Base-by-base conservation (phyloP, 768 basidiomycete genomes). In the Russula dissimulans region DNA sequence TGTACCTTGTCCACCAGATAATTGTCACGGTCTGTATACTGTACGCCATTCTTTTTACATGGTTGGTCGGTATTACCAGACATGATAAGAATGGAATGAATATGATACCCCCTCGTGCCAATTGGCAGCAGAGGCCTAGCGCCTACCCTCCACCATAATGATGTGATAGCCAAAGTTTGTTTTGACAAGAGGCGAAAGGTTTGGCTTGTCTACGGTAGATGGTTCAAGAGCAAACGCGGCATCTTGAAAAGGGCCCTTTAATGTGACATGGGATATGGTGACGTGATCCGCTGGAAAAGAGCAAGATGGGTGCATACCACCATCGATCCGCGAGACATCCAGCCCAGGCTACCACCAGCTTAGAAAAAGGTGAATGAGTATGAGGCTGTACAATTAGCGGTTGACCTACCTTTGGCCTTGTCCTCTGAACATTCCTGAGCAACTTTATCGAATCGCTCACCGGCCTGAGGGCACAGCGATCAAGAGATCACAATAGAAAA, bases 391-490 rank as follows among this genome's bases (percentile, higher is more conserved):
- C 9, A 39, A 11, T 39, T 5, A 5, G 43, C 7, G 48, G 29
- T 47, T 38, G 8, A 36, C 69, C 22, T 57, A 87, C 90, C 81
- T 79, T 91, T 93, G 6, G 91, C 91, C 69, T 93, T 93, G 73
- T 93, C 91, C 71, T 91, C 90, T 1, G 91, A 92, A 65, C 89
- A 92, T 67, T 91, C 91, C 68, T 91, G 86, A 5, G 91, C 91
- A 38, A 91, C 87, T 71, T 91, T 93, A 73, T 91, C 87, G 69
- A 93, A 93, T 11, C 87, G 74, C 67, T 87, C 81, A 26, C 91
- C 91, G 62, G 82, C 85, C 87, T 82, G 80, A 7, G 10, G n/a
- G n/a, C 18, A 57, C 42, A 36, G 44, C 43, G 6, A 42, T n/a
- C 39, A 29, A 49, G 9, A 47, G 15, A 36, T 7, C 22, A 3